Conservation (phyloP, 345 rosid species). For the Bruguiera parviflora region DNA sequence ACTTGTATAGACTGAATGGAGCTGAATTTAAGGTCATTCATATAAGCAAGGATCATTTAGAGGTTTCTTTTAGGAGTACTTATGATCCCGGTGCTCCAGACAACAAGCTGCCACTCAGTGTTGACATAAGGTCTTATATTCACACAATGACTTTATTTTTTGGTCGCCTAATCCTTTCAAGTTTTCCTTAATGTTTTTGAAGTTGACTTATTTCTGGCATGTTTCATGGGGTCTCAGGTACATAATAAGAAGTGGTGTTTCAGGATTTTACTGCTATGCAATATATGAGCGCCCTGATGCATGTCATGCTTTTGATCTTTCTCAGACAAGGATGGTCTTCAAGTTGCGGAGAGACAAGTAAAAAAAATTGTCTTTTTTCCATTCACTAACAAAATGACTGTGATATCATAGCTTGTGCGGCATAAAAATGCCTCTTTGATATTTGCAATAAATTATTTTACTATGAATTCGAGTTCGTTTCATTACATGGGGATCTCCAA, state of each 20-base stretch:
- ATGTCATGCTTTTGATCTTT: constrained; percentile 30
- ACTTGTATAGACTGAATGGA: constrained; percentile 30
- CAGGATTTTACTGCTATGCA: constrained; percentile 39
- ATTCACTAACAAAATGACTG: not conserved
- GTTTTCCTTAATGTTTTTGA: not conserved
- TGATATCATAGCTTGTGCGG: not conserved
- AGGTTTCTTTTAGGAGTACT: constrained; percentile 37
- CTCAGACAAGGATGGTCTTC: constrained; percentile 39
- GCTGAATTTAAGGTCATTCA: constrained; percentile 24
- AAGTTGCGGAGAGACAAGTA: constrained; percentile 33
- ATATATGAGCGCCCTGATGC: constrained; percentile 32
- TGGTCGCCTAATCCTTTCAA: too few relatives aligned
- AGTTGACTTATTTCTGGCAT: too few relatives aligned
- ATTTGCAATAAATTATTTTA: not conserved
- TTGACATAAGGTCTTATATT: constrained; percentile 31
- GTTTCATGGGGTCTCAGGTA: constrained; percentile 21
- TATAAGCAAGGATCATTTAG: constrained; percentile 21
- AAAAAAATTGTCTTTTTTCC: not conserved
- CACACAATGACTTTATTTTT: too few relatives aligned
- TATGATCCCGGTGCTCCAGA: constrained; percentile 21
- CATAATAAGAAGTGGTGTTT: constrained; percentile 33
- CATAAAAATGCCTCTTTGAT: not conserved
- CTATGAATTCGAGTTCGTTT: constrained; percentile 22
- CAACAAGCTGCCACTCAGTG: constrained; percentile 29
- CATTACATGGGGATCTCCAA: constrained; percentile 46